Base-by-base conservation (phyloP, 202 grass and related monocot genomes). In the Zoysia matrella region DNA sequence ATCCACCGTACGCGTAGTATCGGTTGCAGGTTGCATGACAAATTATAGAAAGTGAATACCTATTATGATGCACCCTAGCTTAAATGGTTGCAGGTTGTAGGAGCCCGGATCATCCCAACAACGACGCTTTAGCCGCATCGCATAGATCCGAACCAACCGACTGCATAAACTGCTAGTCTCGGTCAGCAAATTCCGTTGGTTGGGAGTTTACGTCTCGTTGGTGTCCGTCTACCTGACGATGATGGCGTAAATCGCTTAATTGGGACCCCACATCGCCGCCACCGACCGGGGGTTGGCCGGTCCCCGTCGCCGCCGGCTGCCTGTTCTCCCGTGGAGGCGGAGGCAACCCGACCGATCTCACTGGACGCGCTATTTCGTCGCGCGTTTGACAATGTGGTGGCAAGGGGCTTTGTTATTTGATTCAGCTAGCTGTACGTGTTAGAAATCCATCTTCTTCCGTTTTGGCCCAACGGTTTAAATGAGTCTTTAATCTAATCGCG, bases 131-230 rank as follows among this genome's bases (percentile, higher is more conserved):
- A 61, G 73, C 68, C 52, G 60, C 78, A 67, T 16, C 7, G 3
- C 14, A 30, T 65, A 36, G 4, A 67, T 75, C 72, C 1, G 41
- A 51, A 36, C 30, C 30, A 50, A 69, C 66, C 72, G 81, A 60
- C 77, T 0, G 51, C 45, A 72, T 10, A 60, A 65, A 67, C 52
- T 47, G 30, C 15, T 30, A 56, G 67, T 82, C 67, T 39, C 60
- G 72, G 82, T 54, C 78, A 82, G 43, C 72, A 85, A 54, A 72
- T 60, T 72, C 46, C 11, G 67, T 85, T 77, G 66, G 82, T 52
- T 73, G 13, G 18, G 67, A 16, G 56, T 76, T 67, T 85, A 86
- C 61, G 53, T 67, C 67, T 52, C 66, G 61, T 76, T 78, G 60
- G 30, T 36, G 87, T 73, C 53, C 40, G 18, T 14, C 44, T 67